phyloP scores from a whole-genome alignment of 192 early-diverging fungal genomes.

The Umbelopsis sp. region DNA sequence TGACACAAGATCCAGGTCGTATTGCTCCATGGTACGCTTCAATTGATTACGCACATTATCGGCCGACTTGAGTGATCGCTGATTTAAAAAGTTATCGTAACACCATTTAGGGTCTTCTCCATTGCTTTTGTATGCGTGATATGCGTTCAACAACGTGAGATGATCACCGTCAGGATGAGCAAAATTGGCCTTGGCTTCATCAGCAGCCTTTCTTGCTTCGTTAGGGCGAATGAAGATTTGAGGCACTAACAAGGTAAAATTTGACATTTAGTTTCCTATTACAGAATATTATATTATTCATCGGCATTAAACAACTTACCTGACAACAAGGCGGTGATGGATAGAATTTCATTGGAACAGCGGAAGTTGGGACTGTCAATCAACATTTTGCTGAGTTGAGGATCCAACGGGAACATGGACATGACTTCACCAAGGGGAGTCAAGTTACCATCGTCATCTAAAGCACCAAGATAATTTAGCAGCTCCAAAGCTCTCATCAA shows the following conservation, averaged over 20 bases:
- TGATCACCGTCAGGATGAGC: conserved; percentile 96
- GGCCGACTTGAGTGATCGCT: conserved; percentile 85
- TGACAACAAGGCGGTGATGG: conserved; percentile 92
- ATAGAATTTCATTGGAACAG: conserved; percentile 93
- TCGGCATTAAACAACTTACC: conserved; percentile 32
- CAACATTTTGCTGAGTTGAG: conserved; percentile 93
- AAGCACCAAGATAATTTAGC: conserved; percentile 90
- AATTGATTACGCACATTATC: conserved; percentile 93
- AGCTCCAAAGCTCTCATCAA: conserved; percentile 97
- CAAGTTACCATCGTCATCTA: conserved; percentile 95
- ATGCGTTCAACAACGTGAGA: conserved; percentile 95
- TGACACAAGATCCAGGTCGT: conserved; percentile 68
- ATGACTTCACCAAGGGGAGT: conserved; percentile 83
- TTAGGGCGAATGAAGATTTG: conserved; percentile 91
- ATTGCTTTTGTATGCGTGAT: conserved; percentile 82
- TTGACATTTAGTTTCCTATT: not conserved
- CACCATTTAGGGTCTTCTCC: conserved; percentile 85
- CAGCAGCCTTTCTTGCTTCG: conserved; percentile 85
- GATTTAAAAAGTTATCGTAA: conserved; percentile 92
- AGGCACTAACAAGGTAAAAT: conserved; percentile 57
- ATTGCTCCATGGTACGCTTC: conserved; percentile 77
- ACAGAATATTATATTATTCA: not conserved
- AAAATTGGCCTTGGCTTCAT: conserved; percentile 91
- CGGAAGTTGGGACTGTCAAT: conserved; percentile 81
- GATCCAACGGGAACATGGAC: conserved; percentile 97